Conservation (phyloP, 306 rosid genomes). For the Clitoria ternatea region DNA sequence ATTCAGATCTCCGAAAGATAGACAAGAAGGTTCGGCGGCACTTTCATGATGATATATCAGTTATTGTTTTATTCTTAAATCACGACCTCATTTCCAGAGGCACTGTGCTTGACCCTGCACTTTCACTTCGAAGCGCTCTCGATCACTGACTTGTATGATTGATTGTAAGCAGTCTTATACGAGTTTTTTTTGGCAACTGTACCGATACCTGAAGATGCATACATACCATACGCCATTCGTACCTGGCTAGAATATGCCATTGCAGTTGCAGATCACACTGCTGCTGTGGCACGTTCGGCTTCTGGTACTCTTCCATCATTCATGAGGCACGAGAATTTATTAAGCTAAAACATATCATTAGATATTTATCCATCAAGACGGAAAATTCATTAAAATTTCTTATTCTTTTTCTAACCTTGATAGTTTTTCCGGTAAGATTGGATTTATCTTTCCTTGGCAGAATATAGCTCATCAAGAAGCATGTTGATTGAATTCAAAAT, state of each 20-base stretch:
- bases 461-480: neutral
- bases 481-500: neutral
- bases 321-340: constrained; percentile 25
- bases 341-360: constrained; percentile 20
- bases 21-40: constrained; percentile 88
- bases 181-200: constrained; percentile 15
- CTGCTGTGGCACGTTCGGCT: constrained; percentile 1
- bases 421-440: neutral
- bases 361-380: constrained; percentile 1
- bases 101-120: constrained; percentile 35
- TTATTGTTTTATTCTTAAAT: constrained; percentile 85
- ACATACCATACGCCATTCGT: constrained; percentile 5
- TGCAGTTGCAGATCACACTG: neutral
- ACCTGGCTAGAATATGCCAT: constrained; percentile 12
- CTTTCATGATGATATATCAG: constrained; percentile 82
- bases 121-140: constrained; percentile 59
- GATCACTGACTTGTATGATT: constrained; percentile 41
- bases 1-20: constrained; percentile 68
- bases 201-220: neutral
- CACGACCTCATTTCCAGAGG: constrained; percentile 73
- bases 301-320: constrained; percentile 2
- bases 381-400: neutral
- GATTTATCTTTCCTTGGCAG: neutral
- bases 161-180: constrained; percentile 22
- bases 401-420: constrained; percentile 19